Evolutionary conservation across 2,329 filamentous ascomycete genomes (phyloP), one percentile per base, ranked within the genome.

Genomic region (Beauveria pseudobassiana): DNA sequence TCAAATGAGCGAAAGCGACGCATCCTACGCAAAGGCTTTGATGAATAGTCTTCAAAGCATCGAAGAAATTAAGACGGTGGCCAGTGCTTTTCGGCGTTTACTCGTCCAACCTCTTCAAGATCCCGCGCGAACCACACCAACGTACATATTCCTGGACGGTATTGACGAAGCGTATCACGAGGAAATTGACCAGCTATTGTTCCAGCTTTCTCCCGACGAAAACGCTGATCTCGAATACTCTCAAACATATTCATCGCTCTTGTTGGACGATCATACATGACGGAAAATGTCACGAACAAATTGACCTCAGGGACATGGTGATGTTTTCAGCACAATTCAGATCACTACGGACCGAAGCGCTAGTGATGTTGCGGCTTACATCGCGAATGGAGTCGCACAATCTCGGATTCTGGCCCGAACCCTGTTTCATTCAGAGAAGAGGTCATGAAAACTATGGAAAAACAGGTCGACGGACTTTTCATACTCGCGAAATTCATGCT

Each of bases 401-500:
- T 75, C 75, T 0, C 71, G 73, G 0, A 71, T 75, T 2, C 68
- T 80, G 8, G 73, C 68, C 38, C 70, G 71, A 0, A 72, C 71
- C 12, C 67, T 5, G 62, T 64, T 2, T 65, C 73, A 34, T 71
- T 79, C 63, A 69, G 73, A 62, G 64, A 72, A 16, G 71, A 75
- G 38, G 73, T 81, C 4, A 70, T 77, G 2, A 67, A 74, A 3
- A 73, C 72, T 8, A 72, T 81, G 67, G 71, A 72, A 4, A 71
- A 71, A 6, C 75, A 76, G 22, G 78, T 78, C 1, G 75, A 78
- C 22, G 79, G 78, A 0, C 73, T 81, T 20, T 81, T 81, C 64
- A 78, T 81, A 22, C 72, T 79, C 51, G 79, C 78, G 52, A 77
- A 80, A 61, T 76, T 80, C 50, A 81, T 81, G 78, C 61, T 83